These are phyloP conservation scores for Colletotrichum sp. DNA, from an alignment of 2,329 filamentous ascomycete species.

Conservation along the genomic window DNA sequence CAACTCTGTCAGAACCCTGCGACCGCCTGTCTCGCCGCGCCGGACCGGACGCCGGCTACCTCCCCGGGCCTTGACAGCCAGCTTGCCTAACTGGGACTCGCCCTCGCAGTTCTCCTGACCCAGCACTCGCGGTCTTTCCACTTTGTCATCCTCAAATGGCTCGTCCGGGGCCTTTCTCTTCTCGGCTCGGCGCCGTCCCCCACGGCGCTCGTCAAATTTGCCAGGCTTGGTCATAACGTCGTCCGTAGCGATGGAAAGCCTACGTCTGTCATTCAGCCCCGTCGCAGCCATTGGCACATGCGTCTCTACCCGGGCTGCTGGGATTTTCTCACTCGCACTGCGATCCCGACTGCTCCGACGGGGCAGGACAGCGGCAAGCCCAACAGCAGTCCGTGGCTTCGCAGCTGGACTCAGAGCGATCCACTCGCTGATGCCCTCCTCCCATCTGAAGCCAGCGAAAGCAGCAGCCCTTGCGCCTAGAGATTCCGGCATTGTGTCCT, in stretches of 20 bases:
- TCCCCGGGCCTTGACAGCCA: not conserved
- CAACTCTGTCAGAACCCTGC: not conserved
- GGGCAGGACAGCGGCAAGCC: not conserved
- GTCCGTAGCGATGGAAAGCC: not conserved
- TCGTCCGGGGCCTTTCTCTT: not conserved
- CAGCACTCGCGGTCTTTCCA: not conserved
- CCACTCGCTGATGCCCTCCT: constrained; percentile 47
- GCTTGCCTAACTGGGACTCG: not conserved
- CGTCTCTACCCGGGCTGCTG: not conserved
- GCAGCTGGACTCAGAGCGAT: constrained; percentile 24
- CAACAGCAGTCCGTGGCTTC: not conserved
- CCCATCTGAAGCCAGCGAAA: constrained; percentile 43
- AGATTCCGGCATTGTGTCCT: not conserved
- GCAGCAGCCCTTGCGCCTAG: not conserved
- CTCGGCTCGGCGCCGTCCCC: not conserved
- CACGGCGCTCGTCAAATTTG: not conserved
- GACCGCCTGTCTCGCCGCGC: not conserved
- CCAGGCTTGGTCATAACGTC: not conserved
- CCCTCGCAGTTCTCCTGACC: not conserved
- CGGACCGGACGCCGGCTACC: not conserved
- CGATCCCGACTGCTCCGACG: not conserved
- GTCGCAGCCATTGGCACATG: not conserved
- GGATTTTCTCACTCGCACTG: not conserved
- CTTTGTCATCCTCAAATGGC: not conserved
- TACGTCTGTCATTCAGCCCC: not conserved